Evolutionary conservation across 2,329 filamentous ascomycete species (phyloP), one percentile per base, ranked within the genome.

Genomic region (Monilinia fructigena): DNA sequence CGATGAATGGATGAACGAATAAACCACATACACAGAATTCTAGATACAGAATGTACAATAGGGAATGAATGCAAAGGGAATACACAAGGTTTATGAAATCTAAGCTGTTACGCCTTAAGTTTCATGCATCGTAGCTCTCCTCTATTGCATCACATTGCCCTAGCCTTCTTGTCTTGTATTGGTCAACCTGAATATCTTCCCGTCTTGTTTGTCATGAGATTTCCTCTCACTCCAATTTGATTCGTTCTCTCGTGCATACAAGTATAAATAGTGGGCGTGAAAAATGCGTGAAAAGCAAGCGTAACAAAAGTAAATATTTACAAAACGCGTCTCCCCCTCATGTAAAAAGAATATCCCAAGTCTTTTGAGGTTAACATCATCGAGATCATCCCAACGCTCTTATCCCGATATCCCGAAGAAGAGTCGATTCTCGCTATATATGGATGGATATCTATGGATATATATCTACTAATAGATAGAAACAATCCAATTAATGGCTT

Each of bases 241-340:
- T 50, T 50, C 42, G 45, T 60, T 38, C 20, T 1, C 23, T 38
- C 45, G 3, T 50, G 28, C 20, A 12, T 23, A 4, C 16, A 48
- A 38, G 48, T 26, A 26, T 23, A 47, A n/a, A 45, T 14, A 59
- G 11, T 58, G 54, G 28, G 42, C 53, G 62, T 42, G 62, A 64
- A 58, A 58, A 56, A 38, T 28, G 40, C 31, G 38, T 31, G 52
- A 35, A 35, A 35, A 35, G 31, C 31, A 35, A 35, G 31, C 31
- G 31, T 35, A 35, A 35, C 5, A 35, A 50, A 64, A 64, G 62
- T 64, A 58, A 64, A 64, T 58, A 64, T 64, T 64, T 58, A 64
- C 62, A 55, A 48, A 64, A 56, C 62, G 53, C 62, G 62, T 64
- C 62, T 64, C 31, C 62, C 62, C 38, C 31, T 35, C 31, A 35